Evolutionary conservation across 78 protist species (phyloP), one percentile per base, ranked within the genome.

Genomic region (Pelomyxa schiedti): DNA sequence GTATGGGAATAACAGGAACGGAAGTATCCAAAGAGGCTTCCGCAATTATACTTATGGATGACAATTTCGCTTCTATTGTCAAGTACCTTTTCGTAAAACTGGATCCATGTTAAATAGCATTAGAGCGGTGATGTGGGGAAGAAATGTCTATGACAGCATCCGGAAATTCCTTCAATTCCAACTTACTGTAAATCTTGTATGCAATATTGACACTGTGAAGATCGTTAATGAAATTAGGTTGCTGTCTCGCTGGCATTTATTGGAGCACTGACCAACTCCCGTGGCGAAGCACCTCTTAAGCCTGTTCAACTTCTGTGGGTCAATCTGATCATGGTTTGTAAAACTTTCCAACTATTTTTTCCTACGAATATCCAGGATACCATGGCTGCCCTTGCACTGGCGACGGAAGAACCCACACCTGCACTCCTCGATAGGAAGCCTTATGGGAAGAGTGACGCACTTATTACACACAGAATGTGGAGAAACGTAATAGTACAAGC

Each of bases 321-420:
- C 38, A 66, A 66, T 36, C 8, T 66, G 42, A 8, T 66, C 69
- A n/a, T n/a, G n/a, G n/a, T n/a, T n/a, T n/a, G n/a, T n/a, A n/a
- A n/a, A n/a, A n/a, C n/a, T n/a, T n/a, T n/a, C n/a, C n/a, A n/a
- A n/a, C n/a, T n/a, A n/a, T n/a, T n/a, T n/a, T n/a, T n/a, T n/a
- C n/a, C n/a, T n/a, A n/a, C n/a, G n/a, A n/a, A n/a, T n/a, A 96
- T 98, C 86, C 97, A 97, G 99, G 98, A 98, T 75, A 87, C 97
- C 72, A 36, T 96, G 41, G 95, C 98, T 72, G 87, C 98, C 40
- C 89, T 96, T 4, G 97, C 98, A 29, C 89, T 96, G 9, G 95
- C 95, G 65, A 72, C 78, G 40, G 43, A 28, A 9, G 66, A 41
- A 29, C 74, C 92, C 28, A 75, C 91, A 24, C 66, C 81, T 3